Evolutionary conservation across 768 basidiomycete species (phyloP).

Genomic region (Crucibulum laeve): DNA sequence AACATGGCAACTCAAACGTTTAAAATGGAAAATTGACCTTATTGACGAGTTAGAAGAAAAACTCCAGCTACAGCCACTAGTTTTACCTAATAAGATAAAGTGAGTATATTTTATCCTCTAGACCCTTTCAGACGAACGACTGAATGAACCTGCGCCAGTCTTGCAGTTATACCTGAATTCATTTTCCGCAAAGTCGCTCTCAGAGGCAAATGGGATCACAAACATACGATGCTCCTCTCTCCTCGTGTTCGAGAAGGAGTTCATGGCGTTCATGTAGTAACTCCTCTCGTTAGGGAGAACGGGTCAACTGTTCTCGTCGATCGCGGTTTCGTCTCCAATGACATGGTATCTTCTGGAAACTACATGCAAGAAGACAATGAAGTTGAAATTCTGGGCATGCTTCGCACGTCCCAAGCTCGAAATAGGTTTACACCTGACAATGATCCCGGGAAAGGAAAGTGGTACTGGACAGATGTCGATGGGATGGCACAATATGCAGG

Average conservation of each 20-base stretch:
- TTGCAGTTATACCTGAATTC: conserved; percentile 82
- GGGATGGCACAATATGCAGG: conserved; percentile 78
- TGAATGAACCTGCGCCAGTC: conserved; percentile 26
- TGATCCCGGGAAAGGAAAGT: conserved; percentile 68
- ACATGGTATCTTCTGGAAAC: conserved; percentile 24
- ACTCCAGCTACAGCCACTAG: conserved; percentile 71
- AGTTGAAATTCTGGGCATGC: conserved; percentile 81
- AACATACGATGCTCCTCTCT: conserved; percentile 73
- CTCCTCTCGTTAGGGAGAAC: conserved; percentile 75
- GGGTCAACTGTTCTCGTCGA: conserved; percentile 88
- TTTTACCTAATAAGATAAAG: conserved; percentile 85
- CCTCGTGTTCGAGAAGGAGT: conserved; percentile 89
- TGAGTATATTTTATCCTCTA: conserved; percentile 32
- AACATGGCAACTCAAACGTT: conserved; percentile 88
- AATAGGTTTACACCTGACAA: conserved; percentile 91
- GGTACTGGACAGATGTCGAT: conserved; percentile 90
- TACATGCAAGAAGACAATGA: conserved; percentile 41
- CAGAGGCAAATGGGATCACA: conserved; percentile 75
- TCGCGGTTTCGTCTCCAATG: conserved; percentile 81
- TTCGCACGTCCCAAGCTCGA: conserved; percentile 69
- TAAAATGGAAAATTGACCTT: conserved; percentile 92
- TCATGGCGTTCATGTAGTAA: conserved; percentile 84
- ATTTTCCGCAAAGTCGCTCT: conserved; percentile 81
- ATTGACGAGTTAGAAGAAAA: conserved; percentile 95
- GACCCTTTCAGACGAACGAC: conserved; percentile 4